Percentiles rank a stretch among this genome's conserved stretches.
Evolutionary conservation across 805 yeast genomes (phyloP).

Genomic region (Candida hungchunana): DNA sequence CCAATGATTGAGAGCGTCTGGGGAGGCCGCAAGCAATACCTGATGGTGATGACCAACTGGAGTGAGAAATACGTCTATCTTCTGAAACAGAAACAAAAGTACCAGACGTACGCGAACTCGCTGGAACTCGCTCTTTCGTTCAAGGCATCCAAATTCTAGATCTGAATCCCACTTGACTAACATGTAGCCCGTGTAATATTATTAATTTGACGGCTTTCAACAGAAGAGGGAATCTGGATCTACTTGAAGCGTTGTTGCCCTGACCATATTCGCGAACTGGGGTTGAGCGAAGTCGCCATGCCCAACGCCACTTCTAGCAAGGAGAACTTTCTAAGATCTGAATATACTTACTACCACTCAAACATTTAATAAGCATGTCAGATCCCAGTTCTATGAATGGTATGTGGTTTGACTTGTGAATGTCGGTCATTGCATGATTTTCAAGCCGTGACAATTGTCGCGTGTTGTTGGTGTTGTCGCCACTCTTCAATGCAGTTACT

Average conservation of each 20-base stretch:
- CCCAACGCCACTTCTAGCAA: too few relatives aligned
- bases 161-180: background rate
- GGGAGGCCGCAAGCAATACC: conserved; percentile 24
- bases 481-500: conserved; percentile 2
- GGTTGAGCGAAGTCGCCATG: too few relatives aligned
- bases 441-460: background rate
- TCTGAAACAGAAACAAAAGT: conserved; percentile 33
- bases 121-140: conserved; percentile 29
- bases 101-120: conserved; percentile 30
- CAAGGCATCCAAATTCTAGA: conserved; percentile 21
- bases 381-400: conserved; percentile 78
- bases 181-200: too few relatives aligned
- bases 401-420: conserved; percentile 30
- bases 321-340: background rate
- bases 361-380: conserved; percentile 41
- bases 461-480: background rate
- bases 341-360: too few relatives aligned
- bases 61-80: conserved; percentile 35
- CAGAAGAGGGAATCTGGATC: too few relatives aligned
- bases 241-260: too few relatives aligned
- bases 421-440: too few relatives aligned
- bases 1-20: conserved; percentile 34
- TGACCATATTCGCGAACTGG: too few relatives aligned
- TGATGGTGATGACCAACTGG: conserved; percentile 38
- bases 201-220: too few relatives aligned